Base-by-base conservation (phyloP, 192 early-diverging fungal species). In the Coemansia sp. region DNA sequence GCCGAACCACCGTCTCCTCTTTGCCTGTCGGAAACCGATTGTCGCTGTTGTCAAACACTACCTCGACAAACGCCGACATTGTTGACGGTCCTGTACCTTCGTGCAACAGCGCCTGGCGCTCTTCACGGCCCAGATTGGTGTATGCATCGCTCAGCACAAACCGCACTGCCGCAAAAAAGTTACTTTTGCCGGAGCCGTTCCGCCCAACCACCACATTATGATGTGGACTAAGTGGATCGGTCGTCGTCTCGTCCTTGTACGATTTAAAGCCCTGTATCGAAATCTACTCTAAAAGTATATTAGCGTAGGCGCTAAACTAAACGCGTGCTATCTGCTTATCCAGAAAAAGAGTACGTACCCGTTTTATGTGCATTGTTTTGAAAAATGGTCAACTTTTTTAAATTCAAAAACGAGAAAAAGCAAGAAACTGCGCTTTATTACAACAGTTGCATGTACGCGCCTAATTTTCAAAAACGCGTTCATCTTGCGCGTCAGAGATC, bases 251-350 rank as follows among this genome's bases (percentile, higher is more conserved):
- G 64, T 99, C 93, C 75, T 95, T 96, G 83, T 98, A 99, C 70
- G 94, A 96, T 82, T 99, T 99, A 88, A 99, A 99, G 51, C 97
- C 97, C 70, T 96, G 94, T 62, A 99, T 99, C 38, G 90, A 87
- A 69, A 98, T 94, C 78, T 81, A 81, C 38, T 10, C 12, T n/a
- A 9, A 5, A 9, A 10, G 41, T n/a, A n/a, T 43, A 43, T 43
- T 43, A 41, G 39, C 39, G 9, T 41, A 10, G 9, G 3, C 39
- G 39, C 9, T 41, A 15, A 41, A 1, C 9, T 15, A 41, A 41
- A 41, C 39, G 2, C 9, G 39, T 41, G 27, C 27, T 29, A 41
- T 10, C 39, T 12, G 4, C 9, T 11, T 14, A 15, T 14, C 3
- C 19, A 21, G 19, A 21, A 3, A 15, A 43, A 43, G 12, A n/a